phyloP scores from a whole-genome alignment of 2,329 filamentous ascomycete genomes.

The Arachnopeziza araneosa region DNA sequence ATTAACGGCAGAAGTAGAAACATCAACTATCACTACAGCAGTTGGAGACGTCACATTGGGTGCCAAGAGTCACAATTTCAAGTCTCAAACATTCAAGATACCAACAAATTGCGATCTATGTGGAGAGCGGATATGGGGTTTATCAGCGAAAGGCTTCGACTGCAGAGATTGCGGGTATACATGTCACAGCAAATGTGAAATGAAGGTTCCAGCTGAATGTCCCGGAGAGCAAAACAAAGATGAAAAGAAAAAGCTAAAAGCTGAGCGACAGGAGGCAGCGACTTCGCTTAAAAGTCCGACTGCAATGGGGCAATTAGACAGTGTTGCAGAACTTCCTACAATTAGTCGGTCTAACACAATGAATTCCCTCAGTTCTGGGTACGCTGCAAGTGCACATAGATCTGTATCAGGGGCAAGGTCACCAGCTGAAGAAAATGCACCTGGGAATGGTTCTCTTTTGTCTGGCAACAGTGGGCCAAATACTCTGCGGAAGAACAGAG shows the following conservation, averaged over 20 bases:
- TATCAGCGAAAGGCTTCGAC: slow-evolving; percentile 94
- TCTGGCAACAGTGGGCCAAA: slow-evolving; percentile 18
- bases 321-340: slow-evolving; percentile 57
- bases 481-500: slow-evolving; percentile 53
- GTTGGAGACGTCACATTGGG: slow-evolving; percentile 91
- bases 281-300: slow-evolving; percentile 37
- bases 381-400: slow-evolving; percentile 70
- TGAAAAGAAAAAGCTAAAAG: slow-evolving; percentile 89
- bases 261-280: slow-evolving; percentile 74
- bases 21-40: slow-evolving; percentile 81
- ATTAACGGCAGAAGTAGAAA: slow-evolving; percentile 86
- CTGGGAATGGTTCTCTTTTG: slow-evolving; percentile 14
- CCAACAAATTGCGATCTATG: slow-evolving; percentile 98
- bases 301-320: slow-evolving; percentile 33
- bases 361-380: slow-evolving; percentile 84
- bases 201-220: slow-evolving; percentile 96
- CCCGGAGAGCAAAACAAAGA: slow-evolving; percentile 92
- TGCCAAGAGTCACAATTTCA: slow-evolving; percentile 95
- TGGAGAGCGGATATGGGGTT: slow-evolving; percentile 92
- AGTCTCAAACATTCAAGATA: slow-evolving; percentile 98
- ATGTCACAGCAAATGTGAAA: slow-evolving; percentile 97
- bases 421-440: slow-evolving; percentile 41
- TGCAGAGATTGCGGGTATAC: slow-evolving; percentile 96
- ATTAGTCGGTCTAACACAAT: slow-evolving; percentile 78
- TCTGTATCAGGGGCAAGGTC: slow-evolving; percentile 62